phyloP scores from a whole-genome alignment of 2,329 filamentous ascomycete genomes.

The Colletotrichum sublineola region DNA sequence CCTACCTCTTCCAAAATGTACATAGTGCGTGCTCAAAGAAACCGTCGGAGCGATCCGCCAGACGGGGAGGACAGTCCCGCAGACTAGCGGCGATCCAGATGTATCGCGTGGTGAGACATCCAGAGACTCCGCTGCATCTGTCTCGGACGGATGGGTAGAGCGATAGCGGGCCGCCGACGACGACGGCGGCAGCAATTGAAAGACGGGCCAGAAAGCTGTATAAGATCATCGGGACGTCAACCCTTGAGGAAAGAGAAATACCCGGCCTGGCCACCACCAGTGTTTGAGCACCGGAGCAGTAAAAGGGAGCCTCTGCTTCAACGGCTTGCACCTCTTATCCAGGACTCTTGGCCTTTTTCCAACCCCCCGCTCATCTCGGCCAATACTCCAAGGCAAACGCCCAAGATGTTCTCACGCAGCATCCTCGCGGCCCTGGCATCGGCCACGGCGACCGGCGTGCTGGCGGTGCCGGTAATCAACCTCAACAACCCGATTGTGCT shows the following conservation, averaged over 20 bases:
- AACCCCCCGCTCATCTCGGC: not conserved
- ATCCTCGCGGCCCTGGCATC: not conserved
- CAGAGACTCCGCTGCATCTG: not conserved
- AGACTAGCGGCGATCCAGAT: not conserved
- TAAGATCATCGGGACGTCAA: not conserved
- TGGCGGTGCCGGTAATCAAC: not conserved
- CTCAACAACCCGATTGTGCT: not conserved
- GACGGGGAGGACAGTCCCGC: not conserved
- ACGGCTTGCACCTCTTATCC: not conserved
- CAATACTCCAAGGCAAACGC: not conserved
- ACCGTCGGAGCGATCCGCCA: too few species aligned
- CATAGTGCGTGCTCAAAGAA: not conserved
- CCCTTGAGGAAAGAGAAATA: not conserved
- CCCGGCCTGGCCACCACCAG: not conserved
- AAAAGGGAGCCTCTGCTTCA: not conserved
- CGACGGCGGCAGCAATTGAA: not conserved
- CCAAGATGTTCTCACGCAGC: not conserved
- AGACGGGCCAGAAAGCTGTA: not conserved
- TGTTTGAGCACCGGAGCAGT: not conserved
- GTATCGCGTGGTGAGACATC: not conserved
- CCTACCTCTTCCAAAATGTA: not conserved
- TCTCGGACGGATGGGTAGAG: not conserved
- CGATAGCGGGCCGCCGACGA: not conserved
- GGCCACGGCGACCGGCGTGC: not conserved
- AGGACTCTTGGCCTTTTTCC: not conserved